Conservation (phyloP, 495 filamentous ascomycete genomes). For the Venustampulla echinocandica region DNA sequence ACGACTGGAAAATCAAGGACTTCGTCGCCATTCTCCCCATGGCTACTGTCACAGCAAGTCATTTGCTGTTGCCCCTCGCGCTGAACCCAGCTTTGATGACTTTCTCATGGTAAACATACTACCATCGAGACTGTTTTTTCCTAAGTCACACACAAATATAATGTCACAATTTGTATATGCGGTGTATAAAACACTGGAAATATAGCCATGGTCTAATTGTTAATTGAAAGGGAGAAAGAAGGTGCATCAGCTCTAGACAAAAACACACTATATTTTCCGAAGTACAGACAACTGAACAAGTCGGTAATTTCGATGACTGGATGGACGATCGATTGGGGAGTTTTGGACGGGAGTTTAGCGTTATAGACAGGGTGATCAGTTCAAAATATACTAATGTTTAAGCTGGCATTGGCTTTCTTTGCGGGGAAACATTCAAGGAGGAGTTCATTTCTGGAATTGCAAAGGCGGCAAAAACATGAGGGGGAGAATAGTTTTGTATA, state of each 20-base stretch:
- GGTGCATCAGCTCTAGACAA: too few species aligned
- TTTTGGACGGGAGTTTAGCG: too few species aligned
- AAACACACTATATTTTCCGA: too few species aligned
- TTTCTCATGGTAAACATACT: constrained; percentile 53
- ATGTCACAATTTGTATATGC: not conserved
- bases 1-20: constrained; percentile 61
- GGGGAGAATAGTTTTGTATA: too few species aligned
- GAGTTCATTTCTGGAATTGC: too few species aligned
- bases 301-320: not conserved
- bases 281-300: too few species aligned
- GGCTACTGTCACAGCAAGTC: constrained; percentile 60
- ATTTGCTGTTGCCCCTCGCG: constrained; percentile 62
- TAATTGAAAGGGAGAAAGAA: not conserved
- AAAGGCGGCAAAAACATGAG: too few species aligned
- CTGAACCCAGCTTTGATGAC: constrained; percentile 76
- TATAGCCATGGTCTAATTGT: not conserved
- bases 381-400: too few species aligned
- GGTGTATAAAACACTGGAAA: not conserved
- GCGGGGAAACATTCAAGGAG: too few species aligned
- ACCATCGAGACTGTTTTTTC: not conserved
- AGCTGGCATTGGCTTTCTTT: too few species aligned
- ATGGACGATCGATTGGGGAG: too few species aligned
- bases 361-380: too few species aligned
- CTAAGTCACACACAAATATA: not conserved
- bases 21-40: constrained; percentile 66